Base-by-base conservation (phyloP, 202 grass and related monocot genomes). In the Schoenoplectus triqueter region DNA sequence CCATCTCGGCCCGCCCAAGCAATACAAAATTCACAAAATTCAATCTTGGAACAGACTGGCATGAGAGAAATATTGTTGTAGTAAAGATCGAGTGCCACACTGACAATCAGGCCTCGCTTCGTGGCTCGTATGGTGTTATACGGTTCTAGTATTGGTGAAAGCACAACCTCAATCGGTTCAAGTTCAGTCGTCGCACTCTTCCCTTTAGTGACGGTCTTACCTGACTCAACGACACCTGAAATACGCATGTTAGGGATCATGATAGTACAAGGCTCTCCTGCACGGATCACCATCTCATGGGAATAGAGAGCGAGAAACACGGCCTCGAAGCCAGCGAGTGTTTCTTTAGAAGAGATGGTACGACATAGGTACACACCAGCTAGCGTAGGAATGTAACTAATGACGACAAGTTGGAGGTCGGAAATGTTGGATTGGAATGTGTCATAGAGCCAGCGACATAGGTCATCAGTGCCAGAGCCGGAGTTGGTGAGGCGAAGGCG, bases 361-460 rank as follows among this genome's bases (percentile, higher is more conserved):
- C 90, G 90, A 17, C 85, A 92, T 61, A 95, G 85, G 79, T 95
- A 98, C 31, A 94, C 90, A 13, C 93, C 93, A 0, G 87, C 75
- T 40, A 98, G 77, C 1, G 82, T 87, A 46, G 93, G 93, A 49
- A 87, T 83, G 84, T 92, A 95, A 50, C 72, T 91, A 2, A 95
- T 86, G 84, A 95, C 90, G 5, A 82, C 90, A 69, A 95, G 93
- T 72, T 94, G 93, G 21, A 98, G 87, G 67, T 66, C 88, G 0
- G 90, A 80, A 78, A 88, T 46, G 54, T 65, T 82, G 18, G 93
- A 86, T 11, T 93, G 90, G 64, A 99, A 95, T 4, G 90, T 84
- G 59, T 95, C 90, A 64, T 99, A 99, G 87, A 99, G 91, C 96
- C 93, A 92, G 47, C 93, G 88, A 78, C 90, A 94, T 56, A 99